These are phyloP conservation scores for Boletellus sp. DNA, from an alignment of 768 basidiomycete genomes.

Conservation along the genomic window DNA sequence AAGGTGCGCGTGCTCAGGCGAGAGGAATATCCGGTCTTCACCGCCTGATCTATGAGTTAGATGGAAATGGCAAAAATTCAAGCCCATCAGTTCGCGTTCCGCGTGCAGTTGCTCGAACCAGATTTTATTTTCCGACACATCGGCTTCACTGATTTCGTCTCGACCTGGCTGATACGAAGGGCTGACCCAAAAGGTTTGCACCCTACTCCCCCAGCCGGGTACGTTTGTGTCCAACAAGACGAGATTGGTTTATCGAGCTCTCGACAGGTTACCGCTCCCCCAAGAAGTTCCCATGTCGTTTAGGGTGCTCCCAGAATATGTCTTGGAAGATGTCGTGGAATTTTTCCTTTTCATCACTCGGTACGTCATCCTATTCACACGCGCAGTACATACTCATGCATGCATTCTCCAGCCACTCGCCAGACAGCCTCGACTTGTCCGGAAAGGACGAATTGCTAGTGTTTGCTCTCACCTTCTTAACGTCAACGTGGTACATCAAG, in stretches of 20 bases:
- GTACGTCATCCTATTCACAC: constrained; percentile 40
- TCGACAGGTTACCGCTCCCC: constrained; percentile 75
- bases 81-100: constrained; percentile 73
- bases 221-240: constrained; percentile 27
- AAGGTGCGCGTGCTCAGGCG: constrained; percentile 47
- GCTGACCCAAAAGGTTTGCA: constrained; percentile 80
- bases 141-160: constrained; percentile 84
- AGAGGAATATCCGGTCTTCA: neutral
- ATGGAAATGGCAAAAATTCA: constrained; percentile 66
- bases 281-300: constrained; percentile 82
- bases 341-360: constrained; percentile 81
- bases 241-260: constrained; percentile 2
- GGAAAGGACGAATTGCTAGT: constrained; percentile 85
- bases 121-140: constrained; percentile 76
- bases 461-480: constrained; percentile 87
- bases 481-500: constrained; percentile 96
- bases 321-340: constrained; percentile 91
- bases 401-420: constrained; percentile 46
- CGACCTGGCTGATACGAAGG: constrained; percentile 89
- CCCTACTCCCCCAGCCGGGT: constrained; percentile 68
- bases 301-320: constrained; percentile 87
- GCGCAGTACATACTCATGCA: neutral
- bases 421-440: constrained; percentile 76
- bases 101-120: constrained; percentile 84
- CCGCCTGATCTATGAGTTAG: constrained; percentile 34